Base-by-base conservation (phyloP, 352 stramenopile species). In the Saprolegnia diclina region DNA sequence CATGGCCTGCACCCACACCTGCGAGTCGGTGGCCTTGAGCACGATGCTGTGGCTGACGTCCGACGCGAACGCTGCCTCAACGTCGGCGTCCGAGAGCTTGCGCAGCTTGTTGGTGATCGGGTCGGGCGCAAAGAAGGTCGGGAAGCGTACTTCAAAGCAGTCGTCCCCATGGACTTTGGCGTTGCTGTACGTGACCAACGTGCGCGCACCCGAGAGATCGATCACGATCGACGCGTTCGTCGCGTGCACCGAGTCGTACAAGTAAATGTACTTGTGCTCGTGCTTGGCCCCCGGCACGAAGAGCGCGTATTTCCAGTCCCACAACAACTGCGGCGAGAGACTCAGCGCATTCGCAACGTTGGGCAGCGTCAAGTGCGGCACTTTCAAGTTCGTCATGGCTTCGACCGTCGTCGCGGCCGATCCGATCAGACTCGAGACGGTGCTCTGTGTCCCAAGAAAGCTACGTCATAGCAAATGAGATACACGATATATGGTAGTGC, bases 251-350 rank as follows among this genome's bases (percentile, higher is more conserved):
- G 67, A 66, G 16, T 88, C 79, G 59, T 89, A 91, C n/a, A 91
- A 71, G 69, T 89, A 91, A 24, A 91, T 63, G 19, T 74, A 75
- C 56, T 77, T 81, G 42, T n/a, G 42, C 13, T 48, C 42, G 13
- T 14, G 11, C 42, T 48, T 48, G 42, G 74, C 66, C 21, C 32
- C 64, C 0, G 81, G 81, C 9, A 89, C 65, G 35, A 91, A 88
- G 4, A 91, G 62, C 16, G 74, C 86, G 65, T 89, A 91, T 44
- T 88, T 87, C 83, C 79, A 91, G 54, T 87, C 69, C 75, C 80
- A 91, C 11, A 89, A 67, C n/a, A 79, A 5, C 38, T 76, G 52
- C 19, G 48, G 22, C 13, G 57, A 21, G 14, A 66, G 11, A 6
- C 57, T n/a, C 5, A 66, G 42, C 14, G 57, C 21, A 5, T 21